Evolutionary conservation across 2,329 filamentous ascomycete species (phyloP).

Genomic region (Emydomyces testavorans): DNA sequence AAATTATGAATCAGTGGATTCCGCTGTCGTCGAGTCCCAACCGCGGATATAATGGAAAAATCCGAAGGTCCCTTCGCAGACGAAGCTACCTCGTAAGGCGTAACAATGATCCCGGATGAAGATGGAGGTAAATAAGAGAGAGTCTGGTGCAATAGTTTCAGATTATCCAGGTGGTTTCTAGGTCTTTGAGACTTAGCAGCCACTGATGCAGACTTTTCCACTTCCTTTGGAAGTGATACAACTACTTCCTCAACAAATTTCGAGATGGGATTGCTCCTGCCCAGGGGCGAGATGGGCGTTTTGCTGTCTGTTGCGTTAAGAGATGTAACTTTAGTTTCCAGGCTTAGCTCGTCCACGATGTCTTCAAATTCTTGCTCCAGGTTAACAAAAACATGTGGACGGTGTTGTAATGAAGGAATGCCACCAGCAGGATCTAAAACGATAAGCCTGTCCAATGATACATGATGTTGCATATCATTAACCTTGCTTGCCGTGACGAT

Average conservation of each 20-base stretch:
- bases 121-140: constrained; percentile 68
- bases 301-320: not conserved
- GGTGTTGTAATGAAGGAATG: constrained; percentile 56
- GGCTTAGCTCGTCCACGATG: constrained; percentile 52
- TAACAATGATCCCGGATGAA: constrained; percentile 81
- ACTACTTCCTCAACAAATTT: constrained; percentile 30
- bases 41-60: constrained; percentile 33
- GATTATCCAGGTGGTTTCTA: constrained; percentile 54
- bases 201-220: constrained; percentile 4
- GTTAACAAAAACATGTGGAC: constrained; percentile 78
- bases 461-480: constrained; percentile 38
- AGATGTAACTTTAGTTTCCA: constrained; percentile 15
- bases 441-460: constrained; percentile 72
- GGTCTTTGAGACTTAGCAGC: constrained; percentile 15
- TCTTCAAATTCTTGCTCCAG: constrained; percentile 75
- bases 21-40: constrained; percentile 49
- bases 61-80: constrained; percentile 31
- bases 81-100: constrained; percentile 67
- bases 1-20: constrained; percentile 94
- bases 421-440: constrained; percentile 78
- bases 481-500: constrained; percentile 31
- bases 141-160: constrained; percentile 58
- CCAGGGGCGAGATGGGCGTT: constrained; percentile 16
- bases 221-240: constrained; percentile 19
- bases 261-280: constrained; percentile 36